Percentiles rank a stretch among this genome's conserved stretches.
Conservation (phyloP, 1,139 yeast genomes). For the Zhuliangozyma blackwelliae region DNA sequence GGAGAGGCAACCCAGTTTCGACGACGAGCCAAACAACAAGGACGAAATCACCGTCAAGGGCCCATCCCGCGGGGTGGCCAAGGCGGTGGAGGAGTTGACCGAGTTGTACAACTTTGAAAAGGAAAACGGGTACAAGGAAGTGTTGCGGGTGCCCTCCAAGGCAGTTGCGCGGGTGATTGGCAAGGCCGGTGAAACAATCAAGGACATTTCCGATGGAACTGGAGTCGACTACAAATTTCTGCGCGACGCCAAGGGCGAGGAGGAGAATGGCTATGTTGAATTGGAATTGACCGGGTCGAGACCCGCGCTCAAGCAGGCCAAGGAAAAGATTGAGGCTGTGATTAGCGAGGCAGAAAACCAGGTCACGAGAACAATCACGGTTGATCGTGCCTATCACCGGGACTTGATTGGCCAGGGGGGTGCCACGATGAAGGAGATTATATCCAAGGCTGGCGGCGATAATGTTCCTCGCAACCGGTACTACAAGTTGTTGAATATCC, state of each 20-base stretch:
- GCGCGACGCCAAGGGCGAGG: constrained; percentile 43
- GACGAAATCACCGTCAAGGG: constrained; percentile 83
- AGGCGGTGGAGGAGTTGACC: constrained; percentile 80
- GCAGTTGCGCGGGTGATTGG: constrained; percentile 87
- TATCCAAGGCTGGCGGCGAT: constrained; percentile 77
- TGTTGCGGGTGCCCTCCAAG: constrained; percentile 61
- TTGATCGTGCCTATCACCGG: constrained; percentile 77
- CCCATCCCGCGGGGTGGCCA: constrained; percentile 83
- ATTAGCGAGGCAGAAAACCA: constrained; percentile 66
- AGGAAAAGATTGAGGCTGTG: constrained; percentile 56
- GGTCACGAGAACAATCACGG: constrained; percentile 56
- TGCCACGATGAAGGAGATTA: constrained; percentile 66
- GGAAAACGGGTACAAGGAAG: constrained; percentile 73
- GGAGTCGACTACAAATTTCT: constrained; percentile 71
- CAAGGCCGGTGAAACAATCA: constrained; percentile 78
- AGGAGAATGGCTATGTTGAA: constrained; percentile 44
- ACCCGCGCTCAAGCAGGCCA: constrained; percentile 74
- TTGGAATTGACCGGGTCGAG: constrained; percentile 78
- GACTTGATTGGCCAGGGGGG: constrained; percentile 82
- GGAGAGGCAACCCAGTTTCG: constrained; percentile 24
- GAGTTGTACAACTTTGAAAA: constrained; percentile 84
- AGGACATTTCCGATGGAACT: constrained; percentile 74
- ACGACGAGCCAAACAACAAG: constrained; percentile 37
- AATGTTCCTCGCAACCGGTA: constrained; percentile 42
- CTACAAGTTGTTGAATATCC: constrained; percentile 65